Percentiles rank a stretch among this genome's conserved stretches.
Evolutionary conservation across 2,329 filamentous ascomycete species (phyloP).

Genomic region (Microascus cirrosus): DNA sequence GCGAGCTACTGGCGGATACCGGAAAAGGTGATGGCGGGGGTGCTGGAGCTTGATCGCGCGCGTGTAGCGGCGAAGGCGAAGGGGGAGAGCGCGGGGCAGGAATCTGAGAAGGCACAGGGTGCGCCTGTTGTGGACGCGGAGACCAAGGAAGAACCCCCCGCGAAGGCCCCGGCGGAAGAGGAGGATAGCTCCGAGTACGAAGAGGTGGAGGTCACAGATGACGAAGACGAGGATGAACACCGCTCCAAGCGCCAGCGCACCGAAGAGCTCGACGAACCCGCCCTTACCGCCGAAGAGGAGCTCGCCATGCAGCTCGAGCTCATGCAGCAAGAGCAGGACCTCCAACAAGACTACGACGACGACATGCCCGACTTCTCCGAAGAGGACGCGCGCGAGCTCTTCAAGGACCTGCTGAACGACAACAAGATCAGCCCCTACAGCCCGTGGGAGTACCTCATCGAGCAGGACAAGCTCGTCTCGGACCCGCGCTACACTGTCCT

Average conservation of each 20-base stretch:
- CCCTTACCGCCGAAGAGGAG: slow-evolving; percentile 90
- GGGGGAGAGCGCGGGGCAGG: background rate
- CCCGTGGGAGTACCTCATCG: slow-evolving; percentile 82
- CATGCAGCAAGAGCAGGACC: slow-evolving; percentile 77
- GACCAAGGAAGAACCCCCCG: background rate
- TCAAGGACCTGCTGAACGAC: slow-evolving; percentile 80
- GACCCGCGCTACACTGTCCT: slow-evolving; percentile 82
- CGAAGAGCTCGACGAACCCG: slow-evolving; percentile 42
- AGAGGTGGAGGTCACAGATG: slow-evolving; percentile 51
- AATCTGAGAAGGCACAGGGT: background rate
- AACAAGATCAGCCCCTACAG: slow-evolving; percentile 74
- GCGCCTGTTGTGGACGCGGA: slow-evolving; percentile 8
- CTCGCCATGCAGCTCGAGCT: slow-evolving; percentile 84
- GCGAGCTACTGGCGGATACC: slow-evolving; percentile 95
- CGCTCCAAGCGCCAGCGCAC: slow-evolving; percentile 53
- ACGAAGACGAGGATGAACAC: slow-evolving; percentile 29
- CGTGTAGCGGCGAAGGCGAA: slow-evolving; percentile 49
- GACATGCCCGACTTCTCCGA: slow-evolving; percentile 62
- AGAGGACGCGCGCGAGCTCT: slow-evolving; percentile 66
- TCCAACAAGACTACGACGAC: slow-evolving; percentile 66
- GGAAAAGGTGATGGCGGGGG: slow-evolving; percentile 69
- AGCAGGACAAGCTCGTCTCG: slow-evolving; percentile 70
- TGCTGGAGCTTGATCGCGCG: slow-evolving; percentile 61
- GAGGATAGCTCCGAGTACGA: slow-evolving; percentile 62
- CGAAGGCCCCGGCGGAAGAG: slow-evolving; percentile 8